A percentile compares a stretch with the other conserved stretches of the same genome.
Conservation (phyloP, 768 basidiomycete genomes). For the Phlebiopsis flavidoalba region DNA sequence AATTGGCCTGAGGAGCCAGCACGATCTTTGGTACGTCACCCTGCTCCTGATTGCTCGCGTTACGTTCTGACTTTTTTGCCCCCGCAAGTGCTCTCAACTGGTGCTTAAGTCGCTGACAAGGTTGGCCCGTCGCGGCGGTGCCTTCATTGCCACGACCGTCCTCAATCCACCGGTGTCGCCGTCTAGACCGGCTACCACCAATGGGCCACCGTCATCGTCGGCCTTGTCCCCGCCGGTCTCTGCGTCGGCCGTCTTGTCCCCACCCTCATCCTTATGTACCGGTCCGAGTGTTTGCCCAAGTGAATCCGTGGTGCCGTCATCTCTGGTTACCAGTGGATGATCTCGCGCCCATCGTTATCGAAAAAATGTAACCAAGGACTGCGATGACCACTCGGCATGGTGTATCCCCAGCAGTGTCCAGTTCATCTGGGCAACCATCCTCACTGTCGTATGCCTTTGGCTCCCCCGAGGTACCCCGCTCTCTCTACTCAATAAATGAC, state of each 20-base stretch:
- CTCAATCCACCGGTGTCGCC: conserved; percentile 62
- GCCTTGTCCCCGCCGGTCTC: conserved; percentile 75
- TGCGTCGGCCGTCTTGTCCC: conserved; percentile 81
- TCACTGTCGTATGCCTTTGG: conserved; percentile 59
- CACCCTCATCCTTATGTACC: conserved; percentile 56
- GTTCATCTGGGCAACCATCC: conserved; percentile 73
- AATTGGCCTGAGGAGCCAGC: too few species aligned
- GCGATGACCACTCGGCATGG: conserved; percentile 47
- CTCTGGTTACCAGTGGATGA: conserved; percentile 46
- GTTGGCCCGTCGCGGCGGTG: conserved; percentile 46
- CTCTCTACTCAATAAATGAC: background rate
- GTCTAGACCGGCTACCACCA: conserved; percentile 55
- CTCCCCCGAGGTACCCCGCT: conserved; percentile 51
- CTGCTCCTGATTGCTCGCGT: too few species aligned
- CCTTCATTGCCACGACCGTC: conserved; percentile 40
- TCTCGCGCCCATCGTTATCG: conserved; percentile 60
- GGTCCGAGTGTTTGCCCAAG: conserved; percentile 60
- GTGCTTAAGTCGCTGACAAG: conserved; percentile 43
- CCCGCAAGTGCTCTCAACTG: too few species aligned
- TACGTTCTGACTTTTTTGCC: too few species aligned
- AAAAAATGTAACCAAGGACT: conserved; percentile 60
- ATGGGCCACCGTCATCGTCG: conserved; percentile 50
- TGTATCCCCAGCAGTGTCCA: conserved; percentile 73
- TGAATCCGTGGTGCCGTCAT: conserved; percentile 37
- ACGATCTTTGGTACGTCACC: too few species aligned